A percentile compares a stretch with the other conserved stretches of the same genome.
These are phyloP conservation scores for Populus euphratica DNA, from an alignment of 345 rosid species.

Conservation along the genomic window DNA sequence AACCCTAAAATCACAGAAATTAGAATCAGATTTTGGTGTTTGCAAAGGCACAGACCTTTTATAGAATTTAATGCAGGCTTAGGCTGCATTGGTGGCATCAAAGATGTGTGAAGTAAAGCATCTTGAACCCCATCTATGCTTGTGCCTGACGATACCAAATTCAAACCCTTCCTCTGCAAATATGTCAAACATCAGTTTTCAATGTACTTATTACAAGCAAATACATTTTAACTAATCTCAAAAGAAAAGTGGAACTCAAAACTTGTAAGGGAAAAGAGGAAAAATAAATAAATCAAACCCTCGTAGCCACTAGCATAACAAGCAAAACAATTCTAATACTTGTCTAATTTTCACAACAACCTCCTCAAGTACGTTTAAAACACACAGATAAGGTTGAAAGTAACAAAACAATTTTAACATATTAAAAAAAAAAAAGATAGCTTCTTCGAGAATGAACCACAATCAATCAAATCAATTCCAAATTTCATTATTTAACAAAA, in stretches of 20 bases:
- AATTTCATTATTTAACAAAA: background rate
- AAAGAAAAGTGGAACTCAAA: background rate
- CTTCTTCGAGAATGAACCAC: background rate
- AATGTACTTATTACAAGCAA: constrained; percentile 4
- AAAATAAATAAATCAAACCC: background rate
- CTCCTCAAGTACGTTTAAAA: background rate
- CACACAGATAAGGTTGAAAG: background rate
- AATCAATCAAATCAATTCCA: background rate
- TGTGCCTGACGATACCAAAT: constrained; percentile 21
- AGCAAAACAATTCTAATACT: background rate
- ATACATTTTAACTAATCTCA: constrained; percentile 5
- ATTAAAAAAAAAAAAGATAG: background rate
- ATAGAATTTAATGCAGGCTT: constrained; percentile 25
- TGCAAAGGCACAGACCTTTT: background rate
- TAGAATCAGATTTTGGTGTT: constrained; percentile 8
- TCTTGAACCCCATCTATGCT: constrained; percentile 20
- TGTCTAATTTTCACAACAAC: background rate
- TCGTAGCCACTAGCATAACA: background rate
- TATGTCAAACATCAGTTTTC: constrained; percentile 19
- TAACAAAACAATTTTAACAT: background rate
- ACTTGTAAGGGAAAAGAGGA: background rate
- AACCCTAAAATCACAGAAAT: background rate
- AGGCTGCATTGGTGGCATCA: constrained; percentile 6
- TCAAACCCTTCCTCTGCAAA: constrained; percentile 43
- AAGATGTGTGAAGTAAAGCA: constrained; percentile 28